These are phyloP conservation scores for Solanum bulbocastanum DNA, from an alignment of 257 asterid genomes.

Conservation along the genomic window DNA sequence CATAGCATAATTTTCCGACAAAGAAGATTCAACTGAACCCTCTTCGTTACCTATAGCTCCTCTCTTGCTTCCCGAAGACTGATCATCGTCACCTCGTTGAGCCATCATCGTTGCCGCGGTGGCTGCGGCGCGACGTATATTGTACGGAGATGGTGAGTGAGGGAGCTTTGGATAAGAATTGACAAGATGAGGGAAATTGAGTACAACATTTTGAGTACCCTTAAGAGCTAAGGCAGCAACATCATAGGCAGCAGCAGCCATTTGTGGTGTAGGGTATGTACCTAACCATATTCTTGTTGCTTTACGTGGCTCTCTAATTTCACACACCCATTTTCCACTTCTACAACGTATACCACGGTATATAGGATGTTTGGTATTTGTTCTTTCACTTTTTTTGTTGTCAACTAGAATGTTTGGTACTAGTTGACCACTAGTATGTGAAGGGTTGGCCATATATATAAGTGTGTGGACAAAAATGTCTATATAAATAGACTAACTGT, in stretches of 20 bases:
- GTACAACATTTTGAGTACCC: slow-evolving; percentile 4
- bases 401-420: neutral
- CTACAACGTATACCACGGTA: slow-evolving; percentile 44
- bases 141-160: slow-evolving; percentile 24
- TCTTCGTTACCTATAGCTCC: neutral
- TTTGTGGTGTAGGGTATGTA: slow-evolving; percentile 26
- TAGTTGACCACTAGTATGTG: neutral
- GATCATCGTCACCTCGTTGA: neutral
- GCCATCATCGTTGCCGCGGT: slow-evolving; percentile 19
- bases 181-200: slow-evolving; percentile 35
- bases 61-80: too few relatives aligned
- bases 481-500: neutral
- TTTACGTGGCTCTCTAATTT: slow-evolving; percentile 33
- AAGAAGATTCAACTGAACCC: neutral
- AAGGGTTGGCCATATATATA: slow-evolving; percentile 25
- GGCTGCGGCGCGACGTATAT: slow-evolving; percentile 30
- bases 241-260: slow-evolving; percentile 31
- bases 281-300: slow-evolving; percentile 36
- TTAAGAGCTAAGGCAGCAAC: slow-evolving; percentile 31
- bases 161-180: slow-evolving; percentile 25
- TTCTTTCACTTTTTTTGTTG: neutral
- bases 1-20: neutral
- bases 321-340: slow-evolving; percentile 40
- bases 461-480: neutral
- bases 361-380: slow-evolving; percentile 26